phyloP scores from a whole-genome alignment of 225 moss, liverwort and hornwort genomes.

The Sphagnum tenellum region DNA sequence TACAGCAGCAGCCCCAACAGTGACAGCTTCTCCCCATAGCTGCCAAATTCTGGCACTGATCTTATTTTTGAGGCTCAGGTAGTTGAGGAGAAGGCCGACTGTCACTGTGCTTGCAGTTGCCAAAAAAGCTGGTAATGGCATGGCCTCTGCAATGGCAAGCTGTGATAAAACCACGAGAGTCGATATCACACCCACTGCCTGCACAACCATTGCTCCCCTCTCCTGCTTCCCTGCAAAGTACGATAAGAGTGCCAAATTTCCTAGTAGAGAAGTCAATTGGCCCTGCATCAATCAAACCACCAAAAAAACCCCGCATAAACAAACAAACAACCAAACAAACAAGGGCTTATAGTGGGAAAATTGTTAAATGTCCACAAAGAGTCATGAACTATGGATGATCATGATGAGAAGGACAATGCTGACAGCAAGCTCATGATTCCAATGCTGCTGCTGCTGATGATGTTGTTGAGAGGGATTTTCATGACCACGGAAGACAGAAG shows the following conservation, averaged over 20 bases:
- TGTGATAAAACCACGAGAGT: constrained; percentile 57
- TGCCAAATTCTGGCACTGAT: constrained; percentile 55
- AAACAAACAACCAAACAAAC: not conserved
- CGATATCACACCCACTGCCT: constrained; percentile 68
- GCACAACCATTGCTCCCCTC: constrained; percentile 65
- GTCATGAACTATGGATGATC: too few relatives aligned
- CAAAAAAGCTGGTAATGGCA: constrained; percentile 41
- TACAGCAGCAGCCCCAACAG: constrained; percentile 55
- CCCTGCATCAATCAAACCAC: constrained; percentile 32
- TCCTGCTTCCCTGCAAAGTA: constrained; percentile 70
- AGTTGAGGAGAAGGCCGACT: constrained; percentile 53
- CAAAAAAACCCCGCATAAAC: not conserved
- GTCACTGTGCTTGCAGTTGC: constrained; percentile 35
- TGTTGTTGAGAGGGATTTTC: not conserved
- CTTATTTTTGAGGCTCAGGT: constrained; percentile 50
- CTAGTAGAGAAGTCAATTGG: constrained; percentile 62
- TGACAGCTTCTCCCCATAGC: constrained; percentile 57
- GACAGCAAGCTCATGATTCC: too few relatives aligned
- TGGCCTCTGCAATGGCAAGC: constrained; percentile 49
- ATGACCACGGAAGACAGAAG: not conserved
- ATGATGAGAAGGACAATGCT: too few relatives aligned
- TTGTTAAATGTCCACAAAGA: too few relatives aligned
- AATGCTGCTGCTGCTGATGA: not conserved
- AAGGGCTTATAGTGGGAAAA: too few relatives aligned
- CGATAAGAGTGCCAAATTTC: constrained; percentile 60